Evolutionary conservation across 2,329 filamentous ascomycete species (phyloP).

Genomic region (Phoma sp.): DNA sequence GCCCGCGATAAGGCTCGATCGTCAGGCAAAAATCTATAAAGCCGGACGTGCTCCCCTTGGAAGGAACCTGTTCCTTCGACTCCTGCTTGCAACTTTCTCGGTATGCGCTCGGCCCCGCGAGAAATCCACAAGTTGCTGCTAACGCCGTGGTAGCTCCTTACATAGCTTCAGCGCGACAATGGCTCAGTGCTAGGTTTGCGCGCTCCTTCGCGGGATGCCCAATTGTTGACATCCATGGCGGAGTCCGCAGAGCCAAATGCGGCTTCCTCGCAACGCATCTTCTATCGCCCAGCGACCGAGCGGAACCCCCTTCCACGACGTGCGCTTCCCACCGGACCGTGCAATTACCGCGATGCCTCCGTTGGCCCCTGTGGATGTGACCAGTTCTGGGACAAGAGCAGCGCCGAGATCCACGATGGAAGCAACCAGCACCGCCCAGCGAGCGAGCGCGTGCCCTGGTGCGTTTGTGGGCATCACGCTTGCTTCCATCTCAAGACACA

Average conservation of each 20-base stretch:
- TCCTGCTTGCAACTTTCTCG: conserved; percentile 30
- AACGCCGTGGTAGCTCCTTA: conserved; percentile 30
- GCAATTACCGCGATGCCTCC: conserved; percentile 58
- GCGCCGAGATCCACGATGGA: conserved; percentile 40
- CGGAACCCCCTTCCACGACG: conserved; percentile 30
- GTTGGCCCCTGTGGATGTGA: conserved; percentile 59
- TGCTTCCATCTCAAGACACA: conserved; percentile 57
- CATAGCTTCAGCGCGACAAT: conserved; percentile 26
- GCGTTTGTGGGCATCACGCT: conserved; percentile 63
- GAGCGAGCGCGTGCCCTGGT: conserved; percentile 50
- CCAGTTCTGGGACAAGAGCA: conserved; percentile 56
- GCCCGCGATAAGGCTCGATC: conserved; percentile 19
- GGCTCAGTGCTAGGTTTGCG: conserved; percentile 35
- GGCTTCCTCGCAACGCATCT: conserved; percentile 23
- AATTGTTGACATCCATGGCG: conserved; percentile 44
- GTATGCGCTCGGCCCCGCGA: conserved; percentile 39
- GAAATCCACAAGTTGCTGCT: conserved; percentile 27
- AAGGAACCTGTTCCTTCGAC: conserved; percentile 22
- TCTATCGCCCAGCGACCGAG: conserved; percentile 22
- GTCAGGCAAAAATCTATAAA: conserved; percentile 22
- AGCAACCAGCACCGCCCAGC: conserved; percentile 31
- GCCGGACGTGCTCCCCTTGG: conserved; percentile 18
- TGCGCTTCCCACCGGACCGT: conserved; percentile 57
- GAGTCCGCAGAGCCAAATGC: conserved; percentile 36
- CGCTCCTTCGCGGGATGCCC: conserved; percentile 42